Conservation (phyloP, 2,329 filamentous ascomycete species). For the Harringtonia aguacate region DNA sequence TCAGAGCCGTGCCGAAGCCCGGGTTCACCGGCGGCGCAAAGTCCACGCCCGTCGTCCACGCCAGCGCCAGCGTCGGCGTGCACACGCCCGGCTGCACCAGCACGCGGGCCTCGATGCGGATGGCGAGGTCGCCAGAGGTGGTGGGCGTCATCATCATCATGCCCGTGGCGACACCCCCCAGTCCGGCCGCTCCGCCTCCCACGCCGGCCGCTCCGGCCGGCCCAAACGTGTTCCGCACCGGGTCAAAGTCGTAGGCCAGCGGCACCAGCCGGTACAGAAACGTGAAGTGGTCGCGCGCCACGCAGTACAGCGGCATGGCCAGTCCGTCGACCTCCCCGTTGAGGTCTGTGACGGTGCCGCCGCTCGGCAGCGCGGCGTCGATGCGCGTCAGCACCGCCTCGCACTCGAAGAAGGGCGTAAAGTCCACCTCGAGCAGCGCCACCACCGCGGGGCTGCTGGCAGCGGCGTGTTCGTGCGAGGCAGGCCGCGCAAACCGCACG, state of each 20-base stretch:
- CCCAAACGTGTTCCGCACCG: not conserved
- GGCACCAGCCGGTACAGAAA: slow-evolving; percentile 60
- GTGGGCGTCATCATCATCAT: slow-evolving; percentile 17
- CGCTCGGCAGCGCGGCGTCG: slow-evolving; percentile 38
- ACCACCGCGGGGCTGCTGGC: slow-evolving; percentile 47
- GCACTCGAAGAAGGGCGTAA: slow-evolving; percentile 59
- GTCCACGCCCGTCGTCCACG: slow-evolving; percentile 59
- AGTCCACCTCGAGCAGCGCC: slow-evolving; percentile 63
- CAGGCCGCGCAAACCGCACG: slow-evolving; percentile 59
- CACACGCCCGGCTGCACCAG: slow-evolving; percentile 45
- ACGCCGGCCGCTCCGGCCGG: not conserved
- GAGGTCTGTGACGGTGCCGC: slow-evolving; percentile 48
- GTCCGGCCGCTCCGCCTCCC: slow-evolving; percentile 1
- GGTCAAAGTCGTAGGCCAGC: slow-evolving; percentile 28
- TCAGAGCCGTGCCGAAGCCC: slow-evolving; percentile 41
- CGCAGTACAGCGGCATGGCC: slow-evolving; percentile 47
- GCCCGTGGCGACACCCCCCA: no score
- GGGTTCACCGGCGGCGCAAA: slow-evolving; percentile 57
- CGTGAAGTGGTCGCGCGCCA: slow-evolving; percentile 64
- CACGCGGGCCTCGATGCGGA: slow-evolving; percentile 50
- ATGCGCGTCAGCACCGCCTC: slow-evolving; percentile 53
- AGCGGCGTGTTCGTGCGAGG: slow-evolving; percentile 27
- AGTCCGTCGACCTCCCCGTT: slow-evolving; percentile 32
- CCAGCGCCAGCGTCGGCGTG: slow-evolving; percentile 50
- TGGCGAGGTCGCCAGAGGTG: slow-evolving; percentile 41